Conservation (phyloP, 352 stramenopile species). For the Phytopythium cucurbitacearum region DNA sequence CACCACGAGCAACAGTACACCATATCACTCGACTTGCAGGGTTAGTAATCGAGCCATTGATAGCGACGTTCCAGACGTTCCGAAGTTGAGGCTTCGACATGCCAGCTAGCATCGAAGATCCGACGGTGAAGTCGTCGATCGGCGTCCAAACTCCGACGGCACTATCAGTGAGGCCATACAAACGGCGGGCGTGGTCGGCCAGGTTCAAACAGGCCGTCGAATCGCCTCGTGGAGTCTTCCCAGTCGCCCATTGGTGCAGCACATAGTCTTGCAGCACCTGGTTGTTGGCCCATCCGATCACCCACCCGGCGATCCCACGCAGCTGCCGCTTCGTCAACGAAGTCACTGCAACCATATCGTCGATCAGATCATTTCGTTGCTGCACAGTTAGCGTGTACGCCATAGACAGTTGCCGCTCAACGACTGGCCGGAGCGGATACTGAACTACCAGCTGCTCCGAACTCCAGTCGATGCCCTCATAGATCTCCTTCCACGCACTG, state of each 20-base stretch:
- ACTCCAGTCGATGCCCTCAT: slow-evolving; percentile 46
- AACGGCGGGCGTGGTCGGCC: slow-evolving; percentile 13
- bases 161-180: slow-evolving; percentile 20
- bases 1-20: slow-evolving; percentile 26
- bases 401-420: slow-evolving; percentile 11
- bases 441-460: slow-evolving; percentile 34
- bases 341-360: slow-evolving; percentile 23
- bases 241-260: slow-evolving; percentile 42
- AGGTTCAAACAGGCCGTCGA: slow-evolving; percentile 17
- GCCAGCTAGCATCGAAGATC: slow-evolving; percentile 1
- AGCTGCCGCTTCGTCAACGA: slow-evolving; percentile 33
- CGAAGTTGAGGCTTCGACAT: slow-evolving; percentile 19
- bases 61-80: slow-evolving; percentile 39
- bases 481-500: slow-evolving; percentile 53
- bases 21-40: slow-evolving; percentile 36
- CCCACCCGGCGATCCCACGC: slow-evolving; percentile 37
- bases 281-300: slow-evolving; percentile 43
- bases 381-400: slow-evolving; percentile 13
- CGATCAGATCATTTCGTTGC: slow-evolving; percentile 21
- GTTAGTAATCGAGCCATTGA: slow-evolving; percentile 38
- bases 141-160: slow-evolving; percentile 1
- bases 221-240: slow-evolving; percentile 35
- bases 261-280: slow-evolving; percentile 39
- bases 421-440: slow-evolving; percentile 28
- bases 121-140: slow-evolving; percentile 8